A percentile compares a stretch with the other conserved stretches of the same genome.
These are phyloP conservation scores for Paracamarosporium sp. DNA, from an alignment of 2,329 filamentous ascomycete species.

Conservation along the genomic window DNA sequence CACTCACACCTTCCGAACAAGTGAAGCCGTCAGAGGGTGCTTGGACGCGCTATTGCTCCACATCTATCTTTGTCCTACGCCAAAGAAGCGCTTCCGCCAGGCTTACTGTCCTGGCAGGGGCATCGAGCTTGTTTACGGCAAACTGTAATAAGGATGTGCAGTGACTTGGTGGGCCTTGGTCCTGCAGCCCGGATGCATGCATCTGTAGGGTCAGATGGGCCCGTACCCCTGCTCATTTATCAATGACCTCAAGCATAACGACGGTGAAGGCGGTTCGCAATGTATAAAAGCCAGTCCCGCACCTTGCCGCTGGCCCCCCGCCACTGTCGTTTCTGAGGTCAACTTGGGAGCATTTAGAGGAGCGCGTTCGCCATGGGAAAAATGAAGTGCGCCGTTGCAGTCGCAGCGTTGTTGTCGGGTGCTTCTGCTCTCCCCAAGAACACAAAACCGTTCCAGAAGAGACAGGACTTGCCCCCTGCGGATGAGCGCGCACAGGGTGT, in stretches of 20 bases:
- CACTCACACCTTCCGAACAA: conserved; percentile 24
- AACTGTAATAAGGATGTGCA: not conserved
- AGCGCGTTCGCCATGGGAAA: not conserved
- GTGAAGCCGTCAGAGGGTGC: conserved; percentile 12
- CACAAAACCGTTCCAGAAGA: conserved; percentile 10
- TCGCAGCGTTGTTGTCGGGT: conserved; percentile 4
- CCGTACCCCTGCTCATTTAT: not conserved
- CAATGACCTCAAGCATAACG: not conserved
- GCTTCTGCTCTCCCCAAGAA: conserved; percentile 12
- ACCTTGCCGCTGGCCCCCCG: not conserved
- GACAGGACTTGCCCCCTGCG: conserved; percentile 12
- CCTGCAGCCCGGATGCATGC: not conserved
- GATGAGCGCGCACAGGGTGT: conserved; percentile 40
- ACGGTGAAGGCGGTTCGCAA: not conserved
- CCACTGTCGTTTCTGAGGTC: not conserved
- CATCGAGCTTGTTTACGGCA: conserved; percentile 3
- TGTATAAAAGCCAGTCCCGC: conserved; percentile 2
- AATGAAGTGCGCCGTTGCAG: conserved; percentile 5
- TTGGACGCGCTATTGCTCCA: not conserved
- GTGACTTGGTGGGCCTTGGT: not conserved
- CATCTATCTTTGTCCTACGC: not conserved
- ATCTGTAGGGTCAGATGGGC: conserved; percentile 1
- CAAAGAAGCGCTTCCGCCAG: not conserved
- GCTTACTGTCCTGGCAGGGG: not conserved
- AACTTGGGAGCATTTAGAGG: not conserved